phyloP scores from a whole-genome alignment of 345 rosid species.

The Corymbia maculata region DNA sequence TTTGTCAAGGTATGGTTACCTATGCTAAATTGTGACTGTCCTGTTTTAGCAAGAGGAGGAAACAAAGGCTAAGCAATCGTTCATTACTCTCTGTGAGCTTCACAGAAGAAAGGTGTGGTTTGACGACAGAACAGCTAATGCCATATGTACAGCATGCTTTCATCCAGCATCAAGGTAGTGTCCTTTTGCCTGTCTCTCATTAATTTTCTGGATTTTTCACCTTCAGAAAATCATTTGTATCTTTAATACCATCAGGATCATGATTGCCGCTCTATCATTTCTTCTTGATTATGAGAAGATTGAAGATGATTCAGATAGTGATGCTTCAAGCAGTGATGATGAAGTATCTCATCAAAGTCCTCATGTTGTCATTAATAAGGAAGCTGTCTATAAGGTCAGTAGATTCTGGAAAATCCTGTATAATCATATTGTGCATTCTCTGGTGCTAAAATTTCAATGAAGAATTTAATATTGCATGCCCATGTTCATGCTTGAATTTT shows the following conservation, averaged over 20 bases:
- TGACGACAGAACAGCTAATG: conserved; percentile 86
- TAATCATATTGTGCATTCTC: not conserved
- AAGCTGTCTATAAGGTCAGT: conserved; percentile 74
- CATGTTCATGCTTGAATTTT: not conserved
- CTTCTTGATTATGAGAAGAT: conserved; percentile 89
- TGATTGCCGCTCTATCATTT: conserved; percentile 68
- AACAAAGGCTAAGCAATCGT: conserved; percentile 63
- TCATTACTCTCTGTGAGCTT: conserved; percentile 65
- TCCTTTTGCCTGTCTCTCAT: not conserved
- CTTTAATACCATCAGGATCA: conserved; percentile 43
- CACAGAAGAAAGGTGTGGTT: conserved; percentile 82
- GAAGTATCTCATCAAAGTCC: conserved; percentile 32
- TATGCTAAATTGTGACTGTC: not conserved
- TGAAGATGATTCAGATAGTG: conserved; percentile 58
- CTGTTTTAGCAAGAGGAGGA: conserved; percentile 67
- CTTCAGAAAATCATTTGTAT: not conserved
- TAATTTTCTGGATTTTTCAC: not conserved
- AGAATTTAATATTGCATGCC: not conserved
- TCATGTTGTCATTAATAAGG: conserved; percentile 48
- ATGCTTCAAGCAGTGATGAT: conserved; percentile 67
- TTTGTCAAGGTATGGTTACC: not conserved
- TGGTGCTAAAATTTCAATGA: not conserved
- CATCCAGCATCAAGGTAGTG: conserved; percentile 72
- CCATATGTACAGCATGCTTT: conserved; percentile 84
- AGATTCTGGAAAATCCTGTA: not conserved